Base-by-base conservation (phyloP, 495 filamentous ascomycete species). In the Podospora pseudocomata region DNA sequence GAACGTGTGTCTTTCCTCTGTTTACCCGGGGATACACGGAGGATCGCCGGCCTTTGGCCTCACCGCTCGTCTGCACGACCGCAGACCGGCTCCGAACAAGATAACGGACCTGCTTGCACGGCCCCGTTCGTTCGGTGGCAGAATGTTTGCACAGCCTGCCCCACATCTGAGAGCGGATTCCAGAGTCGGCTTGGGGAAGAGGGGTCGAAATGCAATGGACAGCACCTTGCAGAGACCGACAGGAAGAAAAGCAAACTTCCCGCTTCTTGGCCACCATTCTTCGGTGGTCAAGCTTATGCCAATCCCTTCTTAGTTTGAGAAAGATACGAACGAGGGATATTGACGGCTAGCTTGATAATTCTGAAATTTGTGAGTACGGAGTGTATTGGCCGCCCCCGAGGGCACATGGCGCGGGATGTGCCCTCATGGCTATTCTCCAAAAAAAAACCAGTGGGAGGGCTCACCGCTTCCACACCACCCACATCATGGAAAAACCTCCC, bases 381-480 rank as follows among this genome's bases (percentile, higher is more conserved):
- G 30, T 32, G 30, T 49, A 49, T 16, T 49, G 7, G 13, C 30
- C 30, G 39, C 13, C 39, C 39, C 39, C 39, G 39, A 49, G 0
- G 39, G 39, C 15, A 16, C 39, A 49, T 49, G 5, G 5, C 39
- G 39, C 39, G 39, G 5, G 39, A 18, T 49, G 39, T 11, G 7
- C 9, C 39, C 39, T 49, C 39, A 49, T 11, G 39, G 39, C 39
- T 16, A 32, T 32, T 32, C 30, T 32, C 30, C 4, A 32, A 32
- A 49, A 49, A 23, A 23, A 49, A 13, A 11, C 39, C 39, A 49
- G 39, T 49, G 63, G 49, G 53, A 56, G 61, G 30, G 63, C 59
- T 69, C 68, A 69, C 68, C 68, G 68, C 68, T 65, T 62, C 44
- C 32, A 18, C 32, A 18, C 27, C 28, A 20, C 28, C 55, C n/a